These are phyloP conservation scores for Globisporangium emineosum DNA, from an alignment of 352 stramenopile species.

Conservation along the genomic window DNA sequence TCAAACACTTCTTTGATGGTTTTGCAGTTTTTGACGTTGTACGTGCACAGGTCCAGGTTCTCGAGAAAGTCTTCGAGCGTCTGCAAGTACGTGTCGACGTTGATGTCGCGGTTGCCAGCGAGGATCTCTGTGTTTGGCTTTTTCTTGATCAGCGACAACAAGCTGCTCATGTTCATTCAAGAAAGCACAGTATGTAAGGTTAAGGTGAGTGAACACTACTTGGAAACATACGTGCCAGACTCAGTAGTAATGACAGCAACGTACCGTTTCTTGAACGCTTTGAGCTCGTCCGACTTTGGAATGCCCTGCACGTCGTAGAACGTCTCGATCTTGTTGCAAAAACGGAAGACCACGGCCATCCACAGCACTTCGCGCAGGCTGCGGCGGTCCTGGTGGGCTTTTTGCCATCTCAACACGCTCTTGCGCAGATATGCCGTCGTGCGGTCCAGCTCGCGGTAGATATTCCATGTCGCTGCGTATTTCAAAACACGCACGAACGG, in stretches of 20 bases:
- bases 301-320: slow-evolving; percentile 80
- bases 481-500: background rate
- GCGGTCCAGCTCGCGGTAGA: slow-evolving; percentile 80
- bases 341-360: slow-evolving; percentile 79
- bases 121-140: slow-evolving; percentile 42
- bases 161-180: slow-evolving; percentile 18
- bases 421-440: slow-evolving; percentile 81
- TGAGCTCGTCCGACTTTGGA: slow-evolving; percentile 65
- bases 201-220: too few relatives aligned
- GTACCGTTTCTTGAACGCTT: slow-evolving; percentile 65
- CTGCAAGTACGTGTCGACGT: slow-evolving; percentile 52
- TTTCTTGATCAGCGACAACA: slow-evolving; percentile 55
- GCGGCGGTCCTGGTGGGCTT: slow-evolving; percentile 62
- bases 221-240: too few relatives aligned
- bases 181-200: background rate
- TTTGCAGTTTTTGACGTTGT: slow-evolving; percentile 46
- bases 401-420: slow-evolving; percentile 73
- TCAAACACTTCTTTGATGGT: slow-evolving; percentile 59
- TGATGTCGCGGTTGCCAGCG: slow-evolving; percentile 58
- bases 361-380: slow-evolving; percentile 74
- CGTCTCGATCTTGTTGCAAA: slow-evolving; percentile 81
- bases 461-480: slow-evolving; percentile 68
- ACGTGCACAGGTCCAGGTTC: slow-evolving; percentile 58
- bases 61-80: slow-evolving; percentile 66
- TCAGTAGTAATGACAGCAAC: slow-evolving; percentile 7